Evolutionary conservation across 768 basidiomycete genomes (phyloP).

Genomic region (Boletus coccyginus): DNA sequence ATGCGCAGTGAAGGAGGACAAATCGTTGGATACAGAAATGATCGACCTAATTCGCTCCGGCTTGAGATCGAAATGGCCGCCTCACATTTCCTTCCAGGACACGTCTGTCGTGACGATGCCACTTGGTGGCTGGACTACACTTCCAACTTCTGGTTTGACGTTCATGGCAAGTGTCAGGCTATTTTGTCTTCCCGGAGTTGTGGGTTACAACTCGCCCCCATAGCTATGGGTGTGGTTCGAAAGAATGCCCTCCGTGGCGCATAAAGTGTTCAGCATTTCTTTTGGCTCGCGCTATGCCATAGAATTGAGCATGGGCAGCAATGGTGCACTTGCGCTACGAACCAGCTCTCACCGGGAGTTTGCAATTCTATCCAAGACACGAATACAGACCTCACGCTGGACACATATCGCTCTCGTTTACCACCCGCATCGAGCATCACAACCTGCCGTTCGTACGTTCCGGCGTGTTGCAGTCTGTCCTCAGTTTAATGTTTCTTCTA

Average conservation of each 20-base stretch:
- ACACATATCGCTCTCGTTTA: conserved; percentile 69
- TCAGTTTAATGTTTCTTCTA: conserved; percentile 25
- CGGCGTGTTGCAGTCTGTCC: not conserved
- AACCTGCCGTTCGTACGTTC: conserved; percentile 59
- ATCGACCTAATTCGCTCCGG: conserved; percentile 68
- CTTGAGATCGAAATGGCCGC: conserved; percentile 75
- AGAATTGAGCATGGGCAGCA: conserved; percentile 46
- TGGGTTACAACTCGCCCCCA: not conserved
- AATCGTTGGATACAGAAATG: conserved; percentile 57
- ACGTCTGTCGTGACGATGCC: conserved; percentile 48
- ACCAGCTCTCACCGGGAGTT: conserved; percentile 39
- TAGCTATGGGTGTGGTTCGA: conserved; percentile 53
- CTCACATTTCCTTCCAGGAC: conserved; percentile 70
- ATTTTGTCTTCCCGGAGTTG: not conserved
- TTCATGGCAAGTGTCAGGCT: conserved; percentile 51
- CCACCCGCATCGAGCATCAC: conserved; percentile 52
- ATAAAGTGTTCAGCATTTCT: conserved; percentile 37
- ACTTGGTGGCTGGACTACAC: conserved; percentile 46
- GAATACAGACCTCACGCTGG: conserved; percentile 60
- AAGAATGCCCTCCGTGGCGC: conserved; percentile 34
- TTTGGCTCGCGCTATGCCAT: conserved; percentile 35
- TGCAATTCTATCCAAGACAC: conserved; percentile 43
- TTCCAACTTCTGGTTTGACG: conserved; percentile 66
- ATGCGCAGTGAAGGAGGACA: conserved; percentile 46
- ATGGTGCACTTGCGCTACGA: conserved; percentile 55